These are phyloP conservation scores for Kondoa malvinella DNA, from an alignment of 768 basidiomycete genomes.

Conservation along the genomic window DNA sequence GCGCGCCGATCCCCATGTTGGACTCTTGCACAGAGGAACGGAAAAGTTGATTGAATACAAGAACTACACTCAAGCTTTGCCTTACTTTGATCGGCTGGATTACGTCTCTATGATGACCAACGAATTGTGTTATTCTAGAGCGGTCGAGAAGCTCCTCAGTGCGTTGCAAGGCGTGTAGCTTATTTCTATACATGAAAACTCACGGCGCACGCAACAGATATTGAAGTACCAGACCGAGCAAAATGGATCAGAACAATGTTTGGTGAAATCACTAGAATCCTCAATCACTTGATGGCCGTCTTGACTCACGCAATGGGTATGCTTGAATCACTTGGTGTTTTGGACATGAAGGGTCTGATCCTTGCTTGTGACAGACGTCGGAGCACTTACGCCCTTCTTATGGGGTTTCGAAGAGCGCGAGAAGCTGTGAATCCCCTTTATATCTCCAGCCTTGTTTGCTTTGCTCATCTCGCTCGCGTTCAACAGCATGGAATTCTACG, in stretches of 20 bases:
- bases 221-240: constrained; percentile 87
- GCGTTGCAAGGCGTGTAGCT: constrained; percentile 1
- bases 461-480: neutral
- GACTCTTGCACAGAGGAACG: constrained; percentile 87
- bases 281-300: constrained; percentile 96
- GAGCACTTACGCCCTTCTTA: constrained; percentile 91
- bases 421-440: constrained; percentile 43
- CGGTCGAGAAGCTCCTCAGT: constrained; percentile 88
- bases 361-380: constrained; percentile 54
- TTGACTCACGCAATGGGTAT: constrained; percentile 59
- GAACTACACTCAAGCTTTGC: constrained; percentile 89
- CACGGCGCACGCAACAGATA: constrained; percentile 26
- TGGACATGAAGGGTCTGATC: too few relatives aligned
- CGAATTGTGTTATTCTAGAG: constrained; percentile 88
- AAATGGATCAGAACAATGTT: constrained; percentile 97
- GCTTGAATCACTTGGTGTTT: too few relatives aligned
- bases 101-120: constrained; percentile 99
- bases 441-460: neutral
- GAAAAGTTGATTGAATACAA: constrained; percentile 99
- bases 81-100: constrained; percentile 97
- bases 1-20: constrained; percentile 50
- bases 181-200: neutral
- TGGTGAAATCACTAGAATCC: constrained; percentile 85
- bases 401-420: constrained; percentile 99
- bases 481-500: constrained; percentile 86